Conservation (phyloP, 116 monocot species). For the Zostera marina region DNA sequence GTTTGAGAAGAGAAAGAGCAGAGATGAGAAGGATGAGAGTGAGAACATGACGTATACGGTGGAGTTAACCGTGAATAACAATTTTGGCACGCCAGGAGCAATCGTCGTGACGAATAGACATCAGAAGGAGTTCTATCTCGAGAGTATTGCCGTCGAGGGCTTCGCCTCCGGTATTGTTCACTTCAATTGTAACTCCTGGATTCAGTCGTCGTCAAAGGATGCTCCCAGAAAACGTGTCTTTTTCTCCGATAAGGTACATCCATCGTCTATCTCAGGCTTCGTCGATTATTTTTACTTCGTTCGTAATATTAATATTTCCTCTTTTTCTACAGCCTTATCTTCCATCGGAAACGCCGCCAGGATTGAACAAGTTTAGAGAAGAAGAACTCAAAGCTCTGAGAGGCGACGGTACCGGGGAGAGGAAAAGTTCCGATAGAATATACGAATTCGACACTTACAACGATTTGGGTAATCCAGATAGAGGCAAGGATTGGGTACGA, state of each 20-base stretch:
- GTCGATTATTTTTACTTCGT: not conserved
- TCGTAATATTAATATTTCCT: not conserved
- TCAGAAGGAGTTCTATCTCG: conserved; percentile 72
- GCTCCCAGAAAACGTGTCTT: conserved; percentile 42
- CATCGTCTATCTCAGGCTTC: not conserved
- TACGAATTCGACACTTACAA: conserved; percentile 77
- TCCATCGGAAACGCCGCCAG: conserved; percentile 67
- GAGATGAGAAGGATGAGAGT: no score
- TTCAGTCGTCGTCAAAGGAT: conserved; percentile 51
- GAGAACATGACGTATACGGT: conserved; percentile 54
- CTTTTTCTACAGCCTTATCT: conserved; percentile 46
- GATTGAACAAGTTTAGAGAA: conserved; percentile 51
- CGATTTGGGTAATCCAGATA: conserved; percentile 82
- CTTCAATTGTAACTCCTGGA: conserved; percentile 87
- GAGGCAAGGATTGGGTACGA: conserved; percentile 27
- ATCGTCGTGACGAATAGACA: conserved; percentile 57
- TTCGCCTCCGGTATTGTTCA: conserved; percentile 41
- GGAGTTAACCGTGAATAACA: conserved; percentile 49
- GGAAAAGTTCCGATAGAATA: conserved; percentile 55
- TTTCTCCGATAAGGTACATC: conserved; percentile 59
- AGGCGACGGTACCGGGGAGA: conserved; percentile 49
- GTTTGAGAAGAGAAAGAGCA: conserved; percentile 44
- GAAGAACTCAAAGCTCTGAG: conserved; percentile 55
- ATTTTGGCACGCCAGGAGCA: conserved; percentile 73
- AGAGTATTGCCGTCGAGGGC: conserved; percentile 72